phyloP scores from a whole-genome alignment of 163 green algal genomes.

The Volvox carteri region DNA sequence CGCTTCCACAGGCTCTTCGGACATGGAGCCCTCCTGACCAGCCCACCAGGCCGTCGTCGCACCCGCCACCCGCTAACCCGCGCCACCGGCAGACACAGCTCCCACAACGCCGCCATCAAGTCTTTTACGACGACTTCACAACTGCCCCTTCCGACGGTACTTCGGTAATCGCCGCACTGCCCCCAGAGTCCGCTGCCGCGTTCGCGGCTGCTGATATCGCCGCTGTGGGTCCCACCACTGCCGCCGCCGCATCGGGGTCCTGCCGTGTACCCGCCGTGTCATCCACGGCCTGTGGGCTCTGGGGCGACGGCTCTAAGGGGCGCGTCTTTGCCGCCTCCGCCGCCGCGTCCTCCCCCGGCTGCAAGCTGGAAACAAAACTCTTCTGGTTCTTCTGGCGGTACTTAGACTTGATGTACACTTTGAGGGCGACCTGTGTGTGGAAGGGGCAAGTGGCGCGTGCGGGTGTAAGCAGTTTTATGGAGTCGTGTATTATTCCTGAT shows the following conservation, averaged over 20 bases:
- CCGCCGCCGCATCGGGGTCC: neutral
- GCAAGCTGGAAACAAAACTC: neutral
- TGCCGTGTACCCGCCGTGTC: neutral
- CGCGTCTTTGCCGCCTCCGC: no score
- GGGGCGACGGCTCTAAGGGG: neutral
- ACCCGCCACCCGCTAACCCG: no score
- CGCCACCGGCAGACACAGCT: no score
- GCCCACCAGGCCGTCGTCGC: no score
- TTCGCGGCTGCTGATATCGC: neutral
- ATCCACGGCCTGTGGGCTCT: neutral
- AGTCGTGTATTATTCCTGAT: neutral
- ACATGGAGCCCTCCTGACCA: no score
- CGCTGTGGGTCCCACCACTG: neutral
- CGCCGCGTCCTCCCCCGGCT: no score
- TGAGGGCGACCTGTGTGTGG: slow-evolving; percentile 15
- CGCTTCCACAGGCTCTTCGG: no score
- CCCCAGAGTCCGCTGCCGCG: no score
- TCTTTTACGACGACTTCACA: no score
- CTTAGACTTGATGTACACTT: slow-evolving; percentile 15
- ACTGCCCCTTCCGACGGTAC: neutral
- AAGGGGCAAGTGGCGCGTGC: neutral
- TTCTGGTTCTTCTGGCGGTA: neutral
- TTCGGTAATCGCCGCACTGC: neutral
- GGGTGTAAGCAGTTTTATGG: neutral
- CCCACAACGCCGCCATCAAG: no score